These are phyloP conservation scores for Vaccinium macrocarpon DNA, from an alignment of 148 eudicot genomes.

Conservation along the genomic window DNA sequence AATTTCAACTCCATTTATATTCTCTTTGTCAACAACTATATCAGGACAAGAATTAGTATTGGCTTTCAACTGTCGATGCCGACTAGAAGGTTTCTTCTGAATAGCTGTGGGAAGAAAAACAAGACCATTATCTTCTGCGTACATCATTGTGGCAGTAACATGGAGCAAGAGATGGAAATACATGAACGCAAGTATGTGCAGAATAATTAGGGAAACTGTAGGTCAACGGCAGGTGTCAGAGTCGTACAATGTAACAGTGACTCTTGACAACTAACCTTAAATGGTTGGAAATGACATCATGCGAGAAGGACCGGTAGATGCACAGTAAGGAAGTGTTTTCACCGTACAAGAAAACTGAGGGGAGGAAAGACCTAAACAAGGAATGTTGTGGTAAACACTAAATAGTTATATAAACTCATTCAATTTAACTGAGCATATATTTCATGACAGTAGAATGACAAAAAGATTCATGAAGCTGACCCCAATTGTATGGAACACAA, in stretches of 20 bases:
- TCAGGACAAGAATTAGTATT: constrained; percentile 19
- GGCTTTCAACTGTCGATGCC: constrained; percentile 19
- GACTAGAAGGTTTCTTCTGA: constrained; percentile 36
- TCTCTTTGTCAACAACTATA: constrained; percentile 25
- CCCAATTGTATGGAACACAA: background rate
- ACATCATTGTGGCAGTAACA: background rate
- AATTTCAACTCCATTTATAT: constrained; percentile 21
- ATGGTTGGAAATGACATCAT: background rate
- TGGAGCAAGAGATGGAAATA: background rate
- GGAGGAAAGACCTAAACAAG: background rate
- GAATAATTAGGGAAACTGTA: background rate
- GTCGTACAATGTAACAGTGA: background rate
- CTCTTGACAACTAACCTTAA: background rate
- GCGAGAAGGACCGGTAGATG: background rate
- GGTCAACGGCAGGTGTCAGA: background rate
- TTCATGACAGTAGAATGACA: background rate
- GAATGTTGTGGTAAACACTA: background rate
- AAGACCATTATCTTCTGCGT: background rate
- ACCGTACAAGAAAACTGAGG: background rate
- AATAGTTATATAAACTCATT: background rate
- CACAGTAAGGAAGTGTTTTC: background rate
- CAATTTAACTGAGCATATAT: background rate
- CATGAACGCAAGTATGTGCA: background rate
- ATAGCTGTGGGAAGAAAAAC: constrained; percentile 35
- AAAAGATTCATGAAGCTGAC: background rate